Evolutionary conservation across 208 protist species (phyloP).

Genomic region (Herpetomonas tarakana): DNA sequence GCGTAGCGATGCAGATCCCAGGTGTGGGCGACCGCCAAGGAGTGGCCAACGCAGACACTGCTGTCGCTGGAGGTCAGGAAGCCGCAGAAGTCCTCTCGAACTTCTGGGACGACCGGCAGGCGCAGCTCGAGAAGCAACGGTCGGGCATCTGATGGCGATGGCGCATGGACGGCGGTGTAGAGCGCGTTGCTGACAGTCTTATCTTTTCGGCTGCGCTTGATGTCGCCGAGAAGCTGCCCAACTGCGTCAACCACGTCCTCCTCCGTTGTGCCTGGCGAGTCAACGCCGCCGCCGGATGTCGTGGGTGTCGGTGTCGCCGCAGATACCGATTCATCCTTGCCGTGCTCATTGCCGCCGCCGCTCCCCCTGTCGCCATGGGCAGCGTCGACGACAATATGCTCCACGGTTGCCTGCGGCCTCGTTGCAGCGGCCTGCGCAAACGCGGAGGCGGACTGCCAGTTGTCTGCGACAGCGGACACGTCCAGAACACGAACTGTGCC

Average conservation of each 20-base stretch:
- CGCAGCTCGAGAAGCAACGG: conserved; percentile 29
- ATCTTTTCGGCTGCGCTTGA: conserved; percentile 21
- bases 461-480: neutral
- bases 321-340: no score
- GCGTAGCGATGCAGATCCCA: conserved; percentile 39
- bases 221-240: neutral
- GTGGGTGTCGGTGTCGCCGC: no score
- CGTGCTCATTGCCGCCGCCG: no score
- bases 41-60: conserved; percentile 21
- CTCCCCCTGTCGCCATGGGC: no score
- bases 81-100: conserved; percentile 54
- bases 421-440: no score
- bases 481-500: conserved; percentile 7
- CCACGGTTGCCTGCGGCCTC: neutral
- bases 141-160: no score
- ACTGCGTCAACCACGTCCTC: neutral
- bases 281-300: neutral
- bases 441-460: neutral
- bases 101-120: conserved; percentile 38
- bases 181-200: conserved; percentile 30
- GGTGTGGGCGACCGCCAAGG: conserved; percentile 31
- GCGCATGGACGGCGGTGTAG: conserved; percentile 36
- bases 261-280: neutral
- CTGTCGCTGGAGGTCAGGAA: conserved; percentile 17
- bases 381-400: neutral